A percentile compares a stretch with the other conserved stretches of the same genome.
Evolutionary conservation across 352 stramenopile species (phyloP).

Genomic region (Pythium volutum): DNA sequence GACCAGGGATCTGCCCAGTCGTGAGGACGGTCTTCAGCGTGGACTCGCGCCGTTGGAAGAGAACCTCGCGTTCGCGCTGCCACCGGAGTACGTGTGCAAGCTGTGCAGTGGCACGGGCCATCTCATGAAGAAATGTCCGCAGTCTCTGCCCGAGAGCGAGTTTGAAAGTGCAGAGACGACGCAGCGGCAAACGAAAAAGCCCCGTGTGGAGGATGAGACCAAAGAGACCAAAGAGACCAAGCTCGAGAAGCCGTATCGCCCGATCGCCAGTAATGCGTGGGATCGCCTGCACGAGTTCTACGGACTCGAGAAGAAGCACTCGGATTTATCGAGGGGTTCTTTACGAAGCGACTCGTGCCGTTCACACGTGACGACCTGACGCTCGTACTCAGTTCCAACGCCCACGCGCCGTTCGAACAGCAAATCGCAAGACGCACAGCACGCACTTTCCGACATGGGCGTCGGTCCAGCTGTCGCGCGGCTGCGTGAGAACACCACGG

Average conservation of each 20-base stretch:
- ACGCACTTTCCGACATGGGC: constrained; percentile 28
- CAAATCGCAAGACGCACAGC: constrained; percentile 40
- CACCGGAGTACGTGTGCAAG: constrained; percentile 75
- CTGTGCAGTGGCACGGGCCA: constrained; percentile 60
- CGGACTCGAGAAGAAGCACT: constrained; percentile 78
- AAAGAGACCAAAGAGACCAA: constrained; percentile 27
- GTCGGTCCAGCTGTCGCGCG: constrained; percentile 66
- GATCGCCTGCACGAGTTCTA: constrained; percentile 57
- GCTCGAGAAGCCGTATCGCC: constrained; percentile 68
- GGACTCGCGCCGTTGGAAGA: constrained; percentile 42
- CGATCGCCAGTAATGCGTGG: constrained; percentile 63
- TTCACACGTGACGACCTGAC: constrained; percentile 45
- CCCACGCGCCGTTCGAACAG: constrained; percentile 51
- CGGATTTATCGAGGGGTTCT: constrained; percentile 80
- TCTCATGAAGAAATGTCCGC: constrained; percentile 69
- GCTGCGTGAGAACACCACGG: constrained; percentile 32
- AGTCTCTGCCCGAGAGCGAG: constrained; percentile 53
- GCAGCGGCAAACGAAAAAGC: constrained; percentile 41
- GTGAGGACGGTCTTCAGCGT: constrained; percentile 28
- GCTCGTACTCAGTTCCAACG: constrained; percentile 40
- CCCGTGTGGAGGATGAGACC: constrained; percentile 21
- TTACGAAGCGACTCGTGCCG: constrained; percentile 73
- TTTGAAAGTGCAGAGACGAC: constrained; percentile 16
- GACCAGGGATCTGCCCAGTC: constrained; percentile 40
- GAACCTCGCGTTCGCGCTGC: constrained; percentile 40